phyloP scores from a whole-genome alignment of 441 rosid genomes.

The Bocquillonia castaneifolia region DNA sequence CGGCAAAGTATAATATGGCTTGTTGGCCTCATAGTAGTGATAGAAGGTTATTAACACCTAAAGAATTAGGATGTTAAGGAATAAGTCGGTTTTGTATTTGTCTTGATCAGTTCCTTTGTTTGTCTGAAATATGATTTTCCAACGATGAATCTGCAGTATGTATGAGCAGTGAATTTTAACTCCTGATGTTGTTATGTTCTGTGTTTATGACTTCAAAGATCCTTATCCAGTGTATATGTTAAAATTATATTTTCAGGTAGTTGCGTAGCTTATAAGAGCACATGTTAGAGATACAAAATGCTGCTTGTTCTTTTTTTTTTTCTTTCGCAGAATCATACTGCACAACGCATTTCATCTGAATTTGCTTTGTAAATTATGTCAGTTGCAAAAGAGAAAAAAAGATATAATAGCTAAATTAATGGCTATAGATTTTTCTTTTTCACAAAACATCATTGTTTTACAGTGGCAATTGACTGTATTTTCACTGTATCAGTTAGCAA shows the following conservation, averaged over 20 bases:
- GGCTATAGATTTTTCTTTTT: not conserved
- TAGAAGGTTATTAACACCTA: not conserved
- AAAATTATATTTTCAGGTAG: not conserved
- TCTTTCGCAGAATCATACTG: not conserved
- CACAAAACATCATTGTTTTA: not conserved
- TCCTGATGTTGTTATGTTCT: not conserved
- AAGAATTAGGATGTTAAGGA: not conserved
- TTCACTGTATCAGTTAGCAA: slow-evolving; percentile 54
- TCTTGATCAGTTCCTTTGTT: not conserved
- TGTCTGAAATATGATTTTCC: not conserved
- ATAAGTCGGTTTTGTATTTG: not conserved
- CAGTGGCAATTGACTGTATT: not conserved
- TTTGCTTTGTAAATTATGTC: not conserved
- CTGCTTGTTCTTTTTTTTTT: no score
- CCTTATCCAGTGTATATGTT: not conserved
- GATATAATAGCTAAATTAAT: no score
- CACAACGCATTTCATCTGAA: not conserved
- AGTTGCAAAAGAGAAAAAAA: not conserved
- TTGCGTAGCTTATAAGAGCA: not conserved
- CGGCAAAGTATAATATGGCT: not conserved
- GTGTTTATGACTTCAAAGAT: not conserved
- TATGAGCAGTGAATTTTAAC: not conserved
- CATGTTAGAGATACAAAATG: not conserved
- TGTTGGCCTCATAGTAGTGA: not conserved
- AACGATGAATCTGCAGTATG: not conserved